Base-by-base conservation (phyloP, 108 stramenopile genomes). In the Cyclotella sp. region DNA sequence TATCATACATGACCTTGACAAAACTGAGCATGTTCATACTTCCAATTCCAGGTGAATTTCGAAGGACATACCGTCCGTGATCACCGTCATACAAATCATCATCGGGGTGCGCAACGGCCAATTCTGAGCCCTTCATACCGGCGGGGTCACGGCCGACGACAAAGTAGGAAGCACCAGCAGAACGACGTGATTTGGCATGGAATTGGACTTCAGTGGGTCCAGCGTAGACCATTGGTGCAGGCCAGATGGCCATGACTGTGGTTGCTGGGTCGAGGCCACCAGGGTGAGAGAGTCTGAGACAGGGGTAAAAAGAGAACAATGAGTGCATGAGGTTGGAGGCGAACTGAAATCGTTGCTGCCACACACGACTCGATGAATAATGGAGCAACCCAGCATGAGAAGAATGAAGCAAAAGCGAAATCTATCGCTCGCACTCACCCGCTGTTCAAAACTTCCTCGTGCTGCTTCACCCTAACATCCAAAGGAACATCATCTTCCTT, bases 161-260 rank as follows among this genome's bases (percentile, higher is more conserved):
- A 86, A 99, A 99, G 84, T 93, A 99, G 64, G 93, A 93, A 12
- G 98, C 98, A 22, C 98, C 98, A 41, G 93, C 97, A 58, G 85
- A 85, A 46, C 98, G 92, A 45, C 98, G 87, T 43, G 93, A 95
- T 82, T 98, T 98, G 81, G 98, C 98, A 81, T 99, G 98, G 84
- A 99, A 99, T 78, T 96, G 87, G 10, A 99, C 98, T 83, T 99
- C 98, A 28, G 98, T 99, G 24, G 98, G 98, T 26, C 98, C 98
- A n/a, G 97, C 98, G 79, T 99, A 99, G 49, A 99, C 95, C 97
- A 99, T 99, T 40, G 98, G 98, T 62, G 96, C 81, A 43, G 98
- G 98, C 98, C 98, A 99, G 84, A 99, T 99, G 40, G 97, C 98
- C 98, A 99, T 99, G 80, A 99, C 98, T 10, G 98, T 99, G 16